Evolutionary conservation across 1,284 basidiomycete species (phyloP), one percentile per base, ranked within the genome.

Genomic region (Cryptococcus sp.): DNA sequence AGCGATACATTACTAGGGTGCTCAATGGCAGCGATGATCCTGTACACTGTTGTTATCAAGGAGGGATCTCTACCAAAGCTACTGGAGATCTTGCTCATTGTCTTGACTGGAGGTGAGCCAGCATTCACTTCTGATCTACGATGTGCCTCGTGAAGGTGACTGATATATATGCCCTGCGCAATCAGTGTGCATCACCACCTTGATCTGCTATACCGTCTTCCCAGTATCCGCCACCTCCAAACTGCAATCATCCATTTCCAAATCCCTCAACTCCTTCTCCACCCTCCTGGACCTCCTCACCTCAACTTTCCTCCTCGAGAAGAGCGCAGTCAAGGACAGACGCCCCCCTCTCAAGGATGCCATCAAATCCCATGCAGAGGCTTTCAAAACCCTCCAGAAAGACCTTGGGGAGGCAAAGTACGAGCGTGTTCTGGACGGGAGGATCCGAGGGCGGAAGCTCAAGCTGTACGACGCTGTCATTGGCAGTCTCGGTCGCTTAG

Each of bases 1-100:
- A 43, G 33, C 39, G 11, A 13, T n/a, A 18, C 37, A 55, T 48
- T 39, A 53, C 61, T 37, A 87, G 91, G 91, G 5, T 92, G 89
- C 68, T 93, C 89, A 50, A 94, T 95, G 91, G 87, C 86, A 0
- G 84, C 87, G 0, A 91, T 95, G 46, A 87, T 90, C 24, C 81
- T 93, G 23, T 91, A 91, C 66, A 82, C 88, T 33, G 89, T 93
- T 6, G 80, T 97, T 39, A 86, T 96, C 60, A 94, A 91, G 69
- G 94, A 98, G 78, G 95, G 94, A 16, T 89, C 87, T 5, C 70
- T 87, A 39, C 79, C 86, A 43, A 88, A 84, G 0, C 82, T 92
- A 3, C 74, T 87, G 39, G 84, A 87, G 69, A 86, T 91, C 1
- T 80, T 87, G 0, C 81, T 88, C 58, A 89, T 94, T 73, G 86